A percentile compares a stretch with the other conserved stretches of the same genome.
Conservation (phyloP, 352 stramenopile genomes). For the Phytopythium chamaehyphon region DNA sequence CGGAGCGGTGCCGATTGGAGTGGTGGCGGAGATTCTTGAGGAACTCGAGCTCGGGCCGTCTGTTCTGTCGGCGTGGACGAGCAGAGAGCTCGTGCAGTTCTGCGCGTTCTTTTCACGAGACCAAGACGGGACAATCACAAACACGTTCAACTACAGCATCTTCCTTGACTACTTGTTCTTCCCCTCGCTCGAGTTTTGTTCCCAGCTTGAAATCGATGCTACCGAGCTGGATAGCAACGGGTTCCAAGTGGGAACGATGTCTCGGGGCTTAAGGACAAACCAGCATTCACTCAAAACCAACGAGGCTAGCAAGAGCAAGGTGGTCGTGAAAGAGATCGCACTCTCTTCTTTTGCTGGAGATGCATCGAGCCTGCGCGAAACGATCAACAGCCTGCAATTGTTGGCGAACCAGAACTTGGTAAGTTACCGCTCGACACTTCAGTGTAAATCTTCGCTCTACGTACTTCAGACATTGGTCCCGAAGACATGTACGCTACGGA, state of each 20-base stretch:
- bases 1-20: neutral
- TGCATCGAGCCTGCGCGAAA: slow-evolving; percentile 16
- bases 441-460: slow-evolving; percentile 25
- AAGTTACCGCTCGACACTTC: slow-evolving; percentile 30
- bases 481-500: slow-evolving; percentile 43
- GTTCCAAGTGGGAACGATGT: neutral
- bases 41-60: neutral
- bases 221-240: neutral
- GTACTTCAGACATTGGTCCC: slow-evolving; percentile 30
- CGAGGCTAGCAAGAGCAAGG: slow-evolving; percentile 6
- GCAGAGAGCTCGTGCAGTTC: slow-evolving; percentile 24
- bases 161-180: slow-evolving; percentile 62
- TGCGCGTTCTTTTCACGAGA: slow-evolving; percentile 32
- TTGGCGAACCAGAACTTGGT: slow-evolving; percentile 42
- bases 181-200: slow-evolving; percentile 17
- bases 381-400: slow-evolving; percentile 35
- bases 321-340: slow-evolving; percentile 15
- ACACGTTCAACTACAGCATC: slow-evolving; percentile 33
- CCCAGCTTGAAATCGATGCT: slow-evolving; percentile 8
- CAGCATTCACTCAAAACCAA: no score
- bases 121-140: slow-evolving; percentile 6
- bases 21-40: neutral
- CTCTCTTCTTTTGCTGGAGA: slow-evolving; percentile 2
- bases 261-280: no score
- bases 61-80: slow-evolving; percentile 10